Evolutionary conservation across 2,329 filamentous ascomycete species (phyloP), one percentile per base, ranked within the genome.

Genomic region (Daldinia eschscholtzii): DNA sequence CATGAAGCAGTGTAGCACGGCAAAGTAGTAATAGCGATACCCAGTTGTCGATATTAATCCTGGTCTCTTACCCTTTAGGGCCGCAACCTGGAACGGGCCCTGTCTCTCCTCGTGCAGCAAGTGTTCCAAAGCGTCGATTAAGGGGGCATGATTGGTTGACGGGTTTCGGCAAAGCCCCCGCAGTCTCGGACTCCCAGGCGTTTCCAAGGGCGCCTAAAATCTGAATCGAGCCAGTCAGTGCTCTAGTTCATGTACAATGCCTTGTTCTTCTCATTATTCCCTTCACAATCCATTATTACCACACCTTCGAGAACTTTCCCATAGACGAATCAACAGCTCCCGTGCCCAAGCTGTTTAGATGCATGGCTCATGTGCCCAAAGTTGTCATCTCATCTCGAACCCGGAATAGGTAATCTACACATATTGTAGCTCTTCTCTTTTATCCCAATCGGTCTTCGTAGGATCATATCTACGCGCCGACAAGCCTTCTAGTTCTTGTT

Each of bases 131-230:
- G 74, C 74, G 64, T 64, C 65, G 41, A 71, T 66, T 65, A 68
- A 67, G 67, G 35, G 70, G 48, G 30, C 55, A 64, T 81, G 78
- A 84, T 84, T 84, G 80, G 82, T 57, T 59, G 69, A 64, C 63
- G 68, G 57, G 59, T 56, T 69, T 74, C 75, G 72, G 72, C 66
- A 73, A 70, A 71, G 73, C 75, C 71, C 71, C 70, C 75, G 72
- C 74, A 73, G 62, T 74, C 72, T 75, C 73, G 75, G 77, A 79
- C 75, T 73, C 73, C 75, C 75, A 48, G 70, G 72, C 75, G 73
- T 73, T 81, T 80, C 79, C 79, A 80, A 80, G 78, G 82, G 82
- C 82, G 82, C 80, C 77, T 84, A 83, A 72, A 72, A 57, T 64
- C 59, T 57, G 56, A 65, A 64, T 69, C 60, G 57, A 67, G 61